A percentile compares a stretch with the other conserved stretches of the same genome.
These are phyloP conservation scores for Auricularia heimuer DNA, from an alignment of 768 basidiomycete species.

Conservation along the genomic window DNA sequence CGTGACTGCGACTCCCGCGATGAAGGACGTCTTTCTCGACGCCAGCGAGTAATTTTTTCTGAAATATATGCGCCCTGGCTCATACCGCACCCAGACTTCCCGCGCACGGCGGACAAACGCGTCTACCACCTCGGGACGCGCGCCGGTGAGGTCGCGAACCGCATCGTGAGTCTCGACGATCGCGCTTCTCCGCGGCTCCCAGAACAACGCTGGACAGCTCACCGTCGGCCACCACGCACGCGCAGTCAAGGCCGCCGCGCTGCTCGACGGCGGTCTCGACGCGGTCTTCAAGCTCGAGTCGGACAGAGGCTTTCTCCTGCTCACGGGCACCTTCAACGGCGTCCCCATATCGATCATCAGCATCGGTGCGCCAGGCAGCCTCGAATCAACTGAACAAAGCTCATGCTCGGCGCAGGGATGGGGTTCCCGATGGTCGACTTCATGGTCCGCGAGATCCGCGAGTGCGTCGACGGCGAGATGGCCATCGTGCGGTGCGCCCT, in stretches of 20 bases:
- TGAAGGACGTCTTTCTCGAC: conserved; percentile 56
- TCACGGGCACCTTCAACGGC: conserved; percentile 56
- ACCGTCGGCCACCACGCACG: conserved; percentile 69
- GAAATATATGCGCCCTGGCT: conserved; percentile 3
- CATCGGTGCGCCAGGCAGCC: conserved; percentile 31
- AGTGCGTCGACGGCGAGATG: conserved; percentile 57
- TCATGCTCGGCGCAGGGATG: conserved; percentile 36
- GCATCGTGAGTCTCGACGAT: conserved; percentile 39
- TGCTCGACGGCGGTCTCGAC: conserved; percentile 45
- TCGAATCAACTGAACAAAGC: neutral
- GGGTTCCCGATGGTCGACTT: conserved; percentile 77
- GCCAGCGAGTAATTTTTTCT: conserved; percentile 42
- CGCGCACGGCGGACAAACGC: conserved; percentile 58
- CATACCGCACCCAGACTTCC: conserved; percentile 47
- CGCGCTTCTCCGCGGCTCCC: neutral
- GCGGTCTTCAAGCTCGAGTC: conserved; percentile 50
- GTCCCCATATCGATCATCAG: conserved; percentile 62
- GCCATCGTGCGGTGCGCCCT: conserved; percentile 35
- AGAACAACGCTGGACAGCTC: conserved; percentile 31
- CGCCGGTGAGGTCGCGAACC: conserved; percentile 70
- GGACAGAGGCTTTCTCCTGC: conserved; percentile 67
- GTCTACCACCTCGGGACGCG: conserved; percentile 74
- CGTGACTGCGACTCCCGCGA: conserved; percentile 15
- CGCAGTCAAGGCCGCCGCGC: conserved; percentile 46
- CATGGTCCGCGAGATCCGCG: conserved; percentile 71